Evolutionary conservation across 257 asterid genomes (phyloP).

Genomic region (Scutellaria minor): DNA sequence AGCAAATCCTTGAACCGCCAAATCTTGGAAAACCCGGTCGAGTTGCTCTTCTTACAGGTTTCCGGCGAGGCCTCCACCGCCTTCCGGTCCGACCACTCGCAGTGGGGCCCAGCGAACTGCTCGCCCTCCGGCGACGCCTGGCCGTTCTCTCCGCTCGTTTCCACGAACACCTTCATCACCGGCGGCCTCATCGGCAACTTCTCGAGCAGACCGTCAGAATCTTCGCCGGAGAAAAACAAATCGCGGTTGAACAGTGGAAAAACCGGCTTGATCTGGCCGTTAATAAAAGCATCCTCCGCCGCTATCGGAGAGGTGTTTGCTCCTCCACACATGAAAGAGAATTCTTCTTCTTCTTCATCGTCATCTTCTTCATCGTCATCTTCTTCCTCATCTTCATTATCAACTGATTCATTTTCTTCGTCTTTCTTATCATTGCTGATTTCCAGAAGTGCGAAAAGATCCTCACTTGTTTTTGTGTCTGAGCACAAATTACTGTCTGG

Average conservation of each 20-base stretch:
- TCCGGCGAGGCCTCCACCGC: conserved; percentile 61
- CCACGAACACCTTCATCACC: conserved; percentile 60
- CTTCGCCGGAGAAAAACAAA: conserved; percentile 46
- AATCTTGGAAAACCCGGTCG: conserved; percentile 68
- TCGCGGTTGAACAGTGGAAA: conserved; percentile 69
- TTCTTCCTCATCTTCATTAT: conserved; percentile 32
- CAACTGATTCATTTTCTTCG: conserved; percentile 27
- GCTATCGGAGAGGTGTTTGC: conserved; percentile 59
- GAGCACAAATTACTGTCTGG: conserved; percentile 14
- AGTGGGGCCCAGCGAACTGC: conserved; percentile 44
- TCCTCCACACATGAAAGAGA: conserved; percentile 64
- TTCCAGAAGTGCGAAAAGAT: conserved; percentile 35
- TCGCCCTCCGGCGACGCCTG: conserved; percentile 38
- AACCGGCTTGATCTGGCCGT: conserved; percentile 84
- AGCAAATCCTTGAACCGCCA: conserved; percentile 65
- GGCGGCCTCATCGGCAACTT: conserved; percentile 52
- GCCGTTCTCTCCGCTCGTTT: conserved; percentile 27
- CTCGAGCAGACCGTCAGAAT: conserved; percentile 35
- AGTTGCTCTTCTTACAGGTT: conserved; percentile 66
- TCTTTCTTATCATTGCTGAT: conserved; percentile 20
- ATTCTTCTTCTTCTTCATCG: conserved; percentile 56
- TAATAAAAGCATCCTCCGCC: conserved; percentile 78
- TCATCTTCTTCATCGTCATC: conserved; percentile 36
- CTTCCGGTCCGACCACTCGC: conserved; percentile 53
- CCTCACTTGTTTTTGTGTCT: conserved; percentile 34